phyloP scores from a whole-genome alignment of 179 eudicot species.

The Vitellaria paradoxa region DNA sequence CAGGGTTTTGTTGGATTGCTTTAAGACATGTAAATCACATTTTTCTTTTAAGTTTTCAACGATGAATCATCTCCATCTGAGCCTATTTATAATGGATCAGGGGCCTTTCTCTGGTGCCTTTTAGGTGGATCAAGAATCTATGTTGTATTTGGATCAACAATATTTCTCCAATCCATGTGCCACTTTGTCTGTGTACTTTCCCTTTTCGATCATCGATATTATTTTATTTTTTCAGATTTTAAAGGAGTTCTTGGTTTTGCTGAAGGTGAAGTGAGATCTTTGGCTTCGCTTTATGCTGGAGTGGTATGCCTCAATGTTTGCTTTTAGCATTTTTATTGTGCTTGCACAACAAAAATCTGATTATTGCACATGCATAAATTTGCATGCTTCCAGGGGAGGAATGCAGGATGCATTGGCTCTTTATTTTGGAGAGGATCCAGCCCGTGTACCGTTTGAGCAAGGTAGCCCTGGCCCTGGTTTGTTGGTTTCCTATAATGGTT shows the following conservation, averaged over 20 bases:
- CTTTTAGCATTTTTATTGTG: neutral
- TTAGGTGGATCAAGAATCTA: neutral
- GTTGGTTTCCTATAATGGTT: neutral
- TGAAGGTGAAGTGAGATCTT: slow-evolving; percentile 82
- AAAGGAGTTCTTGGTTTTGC: slow-evolving; percentile 75
- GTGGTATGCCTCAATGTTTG: slow-evolving; percentile 58
- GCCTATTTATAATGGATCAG: neutral
- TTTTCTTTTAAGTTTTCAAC: neutral
- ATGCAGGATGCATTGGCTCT: slow-evolving; percentile 89
- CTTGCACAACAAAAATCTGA: neutral
- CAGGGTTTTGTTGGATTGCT: neutral
- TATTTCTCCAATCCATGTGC: neutral
- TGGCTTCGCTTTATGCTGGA: slow-evolving; percentile 72
- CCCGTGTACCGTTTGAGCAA: slow-evolving; percentile 93
- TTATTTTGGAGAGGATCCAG: slow-evolving; percentile 97
- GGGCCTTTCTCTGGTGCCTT: neutral
- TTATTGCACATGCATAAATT: neutral
- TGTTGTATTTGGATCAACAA: neutral
- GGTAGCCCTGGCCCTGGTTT: slow-evolving; percentile 39
- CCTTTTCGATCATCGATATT: slow-evolving; percentile 12
- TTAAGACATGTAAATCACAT: neutral
- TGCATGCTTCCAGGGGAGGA: slow-evolving; percentile 58
- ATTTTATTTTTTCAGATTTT: slow-evolving; percentile 39
- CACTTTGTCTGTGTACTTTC: neutral
- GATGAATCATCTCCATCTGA: slow-evolving; percentile 3